Base-by-base conservation (phyloP, 1,139 yeast species). In the Candida smagusa region DNA sequence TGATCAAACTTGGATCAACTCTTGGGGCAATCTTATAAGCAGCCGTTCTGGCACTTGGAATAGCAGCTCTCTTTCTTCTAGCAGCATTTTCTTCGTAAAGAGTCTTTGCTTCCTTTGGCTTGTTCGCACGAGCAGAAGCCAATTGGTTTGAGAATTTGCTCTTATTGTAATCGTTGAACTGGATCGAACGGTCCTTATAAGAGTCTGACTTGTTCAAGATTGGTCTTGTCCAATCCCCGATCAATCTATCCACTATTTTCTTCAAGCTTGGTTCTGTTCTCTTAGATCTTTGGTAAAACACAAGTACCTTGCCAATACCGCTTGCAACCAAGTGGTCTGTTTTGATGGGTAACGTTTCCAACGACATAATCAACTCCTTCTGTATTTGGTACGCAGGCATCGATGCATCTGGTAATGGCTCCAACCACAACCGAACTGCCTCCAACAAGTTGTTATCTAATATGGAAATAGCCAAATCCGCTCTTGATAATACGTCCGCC, bases 141-240 rank as follows among this genome's bases (percentile, higher is more conserved):
- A 71, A 65, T 52, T 77, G 74, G 54, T 73, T 71, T 46, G 72
- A 65, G 53, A 65, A 72, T 48, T 65, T 73, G 47, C 67, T 69
- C 47, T 83, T 79, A 58, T 86, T 85, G 63, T 86, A 89, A 38
- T 78, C 81, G 44, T 79, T 76, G 47, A 82, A 77, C 53, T 77
- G 77, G 43, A 92, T 81, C 42, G 81, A 72, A 63, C 89, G 83
- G 63, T 92, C 97, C 61, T 94, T 81, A 67, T 90, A 92, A 49
- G 92, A 88, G 61, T 92, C 97, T 2, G 95, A 84, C 45, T 95
- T 84, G 49, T 95, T 96, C 73, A 94, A 86, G 45, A 94, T 89
- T 28, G 98, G 98, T 61, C 98, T 79, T 7, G 97, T 92, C 99
- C 99, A 92, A 59, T 89, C 95, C 26, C 96, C 96, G 50, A 94